These are phyloP conservation scores for Mortierella sp. DNA, from an alignment of 371 early-diverging fungal species.

Conservation along the genomic window DNA sequence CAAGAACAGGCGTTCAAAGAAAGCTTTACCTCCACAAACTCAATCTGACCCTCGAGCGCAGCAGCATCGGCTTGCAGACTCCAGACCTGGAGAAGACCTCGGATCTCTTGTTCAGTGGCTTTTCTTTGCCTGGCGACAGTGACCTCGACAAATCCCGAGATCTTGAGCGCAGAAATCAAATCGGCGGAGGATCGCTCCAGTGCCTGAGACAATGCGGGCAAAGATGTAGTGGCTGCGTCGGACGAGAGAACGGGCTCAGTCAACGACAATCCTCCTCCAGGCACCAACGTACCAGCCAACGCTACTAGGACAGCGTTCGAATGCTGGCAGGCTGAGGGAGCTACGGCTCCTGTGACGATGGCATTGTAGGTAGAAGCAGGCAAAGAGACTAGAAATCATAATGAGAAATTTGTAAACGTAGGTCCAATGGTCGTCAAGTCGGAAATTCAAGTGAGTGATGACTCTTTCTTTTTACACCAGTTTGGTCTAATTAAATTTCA, in stretches of 20 bases:
- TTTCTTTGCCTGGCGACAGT: slow-evolving; percentile 35
- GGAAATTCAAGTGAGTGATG: no score
- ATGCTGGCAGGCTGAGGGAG: slow-evolving; percentile 65
- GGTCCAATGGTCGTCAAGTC: background rate
- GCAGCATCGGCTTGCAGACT: slow-evolving; percentile 37
- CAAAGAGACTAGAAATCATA: slow-evolving; percentile 26
- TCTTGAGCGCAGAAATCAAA: slow-evolving; percentile 65
- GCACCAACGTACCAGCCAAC: slow-evolving; percentile 62
- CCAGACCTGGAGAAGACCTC: slow-evolving; percentile 54
- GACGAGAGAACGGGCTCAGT: slow-evolving; percentile 64
- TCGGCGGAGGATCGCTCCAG: slow-evolving; percentile 58
- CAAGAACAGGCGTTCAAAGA: no score
- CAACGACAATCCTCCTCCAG: slow-evolving; percentile 67
- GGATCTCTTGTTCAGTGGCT: slow-evolving; percentile 56
- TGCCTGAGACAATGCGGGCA: slow-evolving; percentile 18
- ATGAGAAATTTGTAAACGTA: background rate
- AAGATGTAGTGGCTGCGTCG: slow-evolving; percentile 13
- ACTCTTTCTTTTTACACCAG: no score
- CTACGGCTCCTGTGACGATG: slow-evolving; percentile 63
- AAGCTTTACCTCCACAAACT: slow-evolving; percentile 50
- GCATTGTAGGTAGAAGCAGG: slow-evolving; percentile 61
- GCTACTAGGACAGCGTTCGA: slow-evolving; percentile 60
- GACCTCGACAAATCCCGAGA: slow-evolving; percentile 76
- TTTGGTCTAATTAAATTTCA: no score
- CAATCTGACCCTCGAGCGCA: slow-evolving; percentile 43